Base-by-base conservation (phyloP, 331 rosid genomes). In the Pyracantha coccinea region DNA sequence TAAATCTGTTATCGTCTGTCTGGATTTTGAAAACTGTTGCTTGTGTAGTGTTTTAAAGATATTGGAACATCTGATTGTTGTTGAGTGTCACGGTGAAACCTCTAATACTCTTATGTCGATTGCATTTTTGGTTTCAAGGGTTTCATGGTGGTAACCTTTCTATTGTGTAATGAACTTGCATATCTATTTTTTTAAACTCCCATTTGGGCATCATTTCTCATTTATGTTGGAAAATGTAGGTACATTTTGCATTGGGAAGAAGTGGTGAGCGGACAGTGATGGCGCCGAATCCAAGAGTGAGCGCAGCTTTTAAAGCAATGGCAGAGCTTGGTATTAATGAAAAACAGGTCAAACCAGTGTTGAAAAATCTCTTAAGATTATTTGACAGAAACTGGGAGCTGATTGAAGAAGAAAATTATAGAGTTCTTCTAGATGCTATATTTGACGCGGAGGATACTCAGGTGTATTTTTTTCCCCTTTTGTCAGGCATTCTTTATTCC, bases 311-410 rank as follows among this genome's bases (percentile, higher is more conserved):
- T 77, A 78, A 82, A 4, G 99, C 99, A 65, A 94, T 94, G 99
- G 63, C 65, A 53, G 77, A 28, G 64, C 81, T 94, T 33, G 99
- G 99, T 44, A 84, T 94, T 60, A 69, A 54, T 41, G 89, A 92
- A 84, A 75, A 74, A 7, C 81, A 85, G 83, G 92, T 91, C 32
- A 94, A 92, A 68, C 93, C 96, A 1, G 97, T 92, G 20, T 75
- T 92, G 62, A 92, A 89, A 81, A 88, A 78, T 31, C 96, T 94
- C 24, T 77, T 94, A 47, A 88, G 74, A 45, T 70, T 90, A 86
- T 94, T 90, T 83, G 92, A 94, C 29, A 89, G 80, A 72, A 85
- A 92, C 69, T 92, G 99, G 99, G 90, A 82, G 55, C 92, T 94
- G 17, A 94, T 94, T 50, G 99, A 94, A 89, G 92, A 77, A 87